phyloP scores from a whole-genome alignment of 768 basidiomycete species.

The Galerina marginata region DNA sequence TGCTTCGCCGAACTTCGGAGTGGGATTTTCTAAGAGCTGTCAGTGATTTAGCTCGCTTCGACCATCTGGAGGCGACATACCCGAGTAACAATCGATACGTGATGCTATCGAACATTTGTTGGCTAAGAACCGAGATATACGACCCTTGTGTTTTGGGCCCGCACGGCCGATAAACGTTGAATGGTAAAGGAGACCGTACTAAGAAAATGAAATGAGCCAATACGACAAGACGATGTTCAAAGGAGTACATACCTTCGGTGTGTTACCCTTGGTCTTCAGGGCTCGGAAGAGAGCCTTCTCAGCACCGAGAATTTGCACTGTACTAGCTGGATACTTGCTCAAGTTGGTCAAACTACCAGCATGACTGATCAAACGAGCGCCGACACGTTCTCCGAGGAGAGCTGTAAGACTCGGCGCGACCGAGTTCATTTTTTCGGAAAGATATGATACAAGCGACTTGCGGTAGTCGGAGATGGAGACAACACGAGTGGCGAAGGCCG shows the following conservation, averaged over 20 bases:
- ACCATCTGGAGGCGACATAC: conserved; percentile 40
- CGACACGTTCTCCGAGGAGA: conserved; percentile 89
- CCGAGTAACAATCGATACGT: conserved; percentile 93
- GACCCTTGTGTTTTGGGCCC: conserved; percentile 92
- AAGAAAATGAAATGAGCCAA: conserved; percentile 9
- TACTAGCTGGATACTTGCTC: conserved; percentile 97
- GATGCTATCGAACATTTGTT: conserved; percentile 99
- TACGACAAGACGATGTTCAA: neutral
- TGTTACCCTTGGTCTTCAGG: conserved; percentile 98
- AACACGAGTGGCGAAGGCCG: conserved; percentile 87
- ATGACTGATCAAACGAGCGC: conserved; percentile 92
- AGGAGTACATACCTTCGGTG: conserved; percentile 74
- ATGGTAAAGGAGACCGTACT: conserved; percentile 99
- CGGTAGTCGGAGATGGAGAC: conserved; percentile 94
- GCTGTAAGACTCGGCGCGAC: conserved; percentile 95
- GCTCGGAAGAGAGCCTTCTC: conserved; percentile 98
- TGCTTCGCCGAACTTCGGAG: conserved; percentile 94
- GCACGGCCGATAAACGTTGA: conserved; percentile 97
- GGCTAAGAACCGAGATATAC: conserved; percentile 97
- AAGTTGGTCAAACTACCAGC: conserved; percentile 96
- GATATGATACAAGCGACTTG: conserved; percentile 84
- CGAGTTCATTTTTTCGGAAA: conserved; percentile 96
- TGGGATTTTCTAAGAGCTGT: conserved; percentile 69
- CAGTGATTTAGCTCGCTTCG: neutral
- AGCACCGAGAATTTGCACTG: conserved; percentile 96